Evolutionary conservation across 78 protist species (phyloP), one percentile per base, ranked within the genome.

Genomic region (Dictyostelium purpureum): DNA sequence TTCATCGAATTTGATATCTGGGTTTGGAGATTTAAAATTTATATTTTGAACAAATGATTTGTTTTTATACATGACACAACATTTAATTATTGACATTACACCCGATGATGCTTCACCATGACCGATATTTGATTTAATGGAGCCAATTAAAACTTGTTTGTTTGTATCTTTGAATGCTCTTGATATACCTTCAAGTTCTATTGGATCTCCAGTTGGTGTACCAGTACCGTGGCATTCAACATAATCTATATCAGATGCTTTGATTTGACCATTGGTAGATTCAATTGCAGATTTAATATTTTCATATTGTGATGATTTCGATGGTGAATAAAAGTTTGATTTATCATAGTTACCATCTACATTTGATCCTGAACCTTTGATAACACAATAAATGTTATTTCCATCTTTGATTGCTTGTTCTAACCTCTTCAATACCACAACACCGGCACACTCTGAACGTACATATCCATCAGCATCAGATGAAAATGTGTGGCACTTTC

Each of bases 391-490:
- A 11, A 71, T 71, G 2, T 21, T 71, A 71, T 71, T 35, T 2
- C 59, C 61, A 71, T 71, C 75, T 19, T 11, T 1, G 1, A 67
- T 40, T 40, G 75, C 75, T 38, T 35, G 6, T 26, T 6, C 6
- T 47, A 71, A 37, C 4, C 28, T 71, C 26, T 71, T 71, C 28
- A 71, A 47, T 9, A 63, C 24, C 38, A 33, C 12, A 2, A 33
- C 42, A 12, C 9, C 71, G 47, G 47, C 59, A 26, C 71, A 18
- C 56, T 97, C 99, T 28, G 81, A 74, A 26, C 99, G 79, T 2
- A 31, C 95, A 88, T 88, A 97, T n/a, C 99, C 99, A 66, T 96
- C 77, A 11, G 99, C 99, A 10, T 37, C 0, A 4, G 75, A 65
- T 70, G 93, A 97, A 59, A 94, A 95, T 45, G 96, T 51, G 24